These are phyloP conservation scores for Penicillium sp. DNA, from an alignment of 2,329 filamentous ascomycete genomes.

Conservation along the genomic window DNA sequence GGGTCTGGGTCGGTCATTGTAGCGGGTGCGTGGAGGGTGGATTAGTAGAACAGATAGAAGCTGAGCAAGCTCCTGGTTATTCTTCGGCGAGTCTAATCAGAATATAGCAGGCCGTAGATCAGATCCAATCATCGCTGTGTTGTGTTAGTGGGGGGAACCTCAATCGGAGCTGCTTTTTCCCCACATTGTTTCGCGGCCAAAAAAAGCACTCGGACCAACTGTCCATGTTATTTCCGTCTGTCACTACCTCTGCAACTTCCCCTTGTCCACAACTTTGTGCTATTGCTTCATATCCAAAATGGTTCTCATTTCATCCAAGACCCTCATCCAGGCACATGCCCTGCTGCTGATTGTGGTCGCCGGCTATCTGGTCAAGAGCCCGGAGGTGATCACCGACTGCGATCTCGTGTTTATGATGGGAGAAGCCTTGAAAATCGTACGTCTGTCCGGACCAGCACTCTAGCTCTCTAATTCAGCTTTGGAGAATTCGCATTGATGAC, in stretches of 20 bases:
- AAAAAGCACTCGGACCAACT: conserved; percentile 14
- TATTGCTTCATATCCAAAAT: conserved; percentile 50
- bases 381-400: conserved; percentile 71
- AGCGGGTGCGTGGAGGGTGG: conserved; percentile 7
- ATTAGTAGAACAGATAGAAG: not conserved
- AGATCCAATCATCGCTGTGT: conserved; percentile 8
- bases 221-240: conserved; percentile 8
- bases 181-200: conserved; percentile 20
- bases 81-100: not conserved
- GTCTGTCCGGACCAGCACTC: not conserved
- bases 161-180: conserved; percentile 20
- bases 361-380: conserved; percentile 77
- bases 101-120: not conserved
- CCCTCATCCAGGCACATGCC: conserved; percentile 76
- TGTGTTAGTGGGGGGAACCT: conserved; percentile 16
- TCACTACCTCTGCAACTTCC: not conserved
- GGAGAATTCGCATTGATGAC: not conserved
- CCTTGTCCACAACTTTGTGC: not conserved
- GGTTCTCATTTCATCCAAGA: conserved; percentile 76
- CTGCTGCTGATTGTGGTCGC: conserved; percentile 82
- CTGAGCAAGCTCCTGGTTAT: not conserved
- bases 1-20: conserved; percentile 31
- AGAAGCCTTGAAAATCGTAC: conserved; percentile 78
- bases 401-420: conserved; percentile 77
- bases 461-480: not conserved